Base-by-base conservation (phyloP, 108 stramenopile species). In the Phaeodactylum tricornutum region DNA sequence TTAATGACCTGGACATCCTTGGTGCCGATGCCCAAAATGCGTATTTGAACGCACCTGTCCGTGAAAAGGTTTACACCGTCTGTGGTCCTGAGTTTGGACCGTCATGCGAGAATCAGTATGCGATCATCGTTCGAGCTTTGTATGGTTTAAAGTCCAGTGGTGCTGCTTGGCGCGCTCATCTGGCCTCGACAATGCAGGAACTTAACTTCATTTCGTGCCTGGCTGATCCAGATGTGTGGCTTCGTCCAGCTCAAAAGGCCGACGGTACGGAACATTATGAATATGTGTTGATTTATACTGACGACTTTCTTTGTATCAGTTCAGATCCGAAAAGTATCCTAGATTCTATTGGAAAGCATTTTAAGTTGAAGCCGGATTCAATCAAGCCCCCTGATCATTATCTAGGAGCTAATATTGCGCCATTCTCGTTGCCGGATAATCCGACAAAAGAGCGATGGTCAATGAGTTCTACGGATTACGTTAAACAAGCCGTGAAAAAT, bases 101-200 rank as follows among this genome's bases (percentile, higher is more conserved):
- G 14, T 39, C 63, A 3, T n/a, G n/a, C n/a, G 19, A 6, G 16
- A 57, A 56, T 17, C 40, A 47, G 28, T 32, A 8, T 29, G 66
- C 52, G 3, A 49, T 22, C 1, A 53, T 66, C 23, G 55, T 48
- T 1, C 39, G 55, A 25, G 67, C 63, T 4, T 27, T 77, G 0
- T 77, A 77, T 34, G 75, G 75, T n/a, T 27, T 77, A 19, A 68
- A 66, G 31, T 50, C 48, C 7, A 20, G 28, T 36, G 65, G 59
- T 3, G 52, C 53, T 24, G 58, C 53, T 1, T 60, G 40, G 40
- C 21, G 57, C 5, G 7, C 55, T 5, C 17, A 35, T 19, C 44
- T 62, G 7, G 49, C 45, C 21, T 34, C 47, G 3, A 26, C 17
- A 6, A 15, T 55, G 50, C 36, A 9, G 4, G 12, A 19, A 3